Evolutionary conservation across 73 alveolate species (phyloP).

Genomic region (Stentor roeselii): DNA sequence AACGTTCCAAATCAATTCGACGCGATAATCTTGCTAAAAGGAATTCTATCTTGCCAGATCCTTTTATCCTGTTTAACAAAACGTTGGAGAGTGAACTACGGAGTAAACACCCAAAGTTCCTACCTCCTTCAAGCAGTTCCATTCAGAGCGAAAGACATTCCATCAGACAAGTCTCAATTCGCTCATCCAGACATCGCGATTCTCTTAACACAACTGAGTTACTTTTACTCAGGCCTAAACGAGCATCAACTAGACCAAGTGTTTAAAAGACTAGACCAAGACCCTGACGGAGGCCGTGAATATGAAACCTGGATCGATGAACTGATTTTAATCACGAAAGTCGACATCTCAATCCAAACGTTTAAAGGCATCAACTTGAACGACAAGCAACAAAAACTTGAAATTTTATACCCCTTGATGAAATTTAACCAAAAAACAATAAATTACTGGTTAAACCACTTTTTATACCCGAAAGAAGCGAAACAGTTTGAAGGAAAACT

Average conservation of each 20-base stretch:
- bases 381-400: not conserved
- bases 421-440: not conserved
- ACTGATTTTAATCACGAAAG: too few species aligned
- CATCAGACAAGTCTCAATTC: slow-evolving; percentile 26
- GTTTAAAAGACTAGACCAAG: too few species aligned
- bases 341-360: not conserved
- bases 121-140: slow-evolving; percentile 2
- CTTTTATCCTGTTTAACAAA: too few species aligned
- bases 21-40: not conserved
- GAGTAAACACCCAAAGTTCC: not conserved
- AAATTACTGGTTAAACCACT: slow-evolving; percentile 21
- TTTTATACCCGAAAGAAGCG: slow-evolving; percentile 25
- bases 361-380: too few species aligned
- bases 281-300: not conserved
- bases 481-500: slow-evolving; percentile 24
- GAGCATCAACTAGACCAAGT: not conserved
- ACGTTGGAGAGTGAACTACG: not conserved
- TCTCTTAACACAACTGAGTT: slow-evolving; percentile 17
- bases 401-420: not conserved
- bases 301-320: not conserved
- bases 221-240: not conserved
- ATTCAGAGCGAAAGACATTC: slow-evolving; percentile 27
- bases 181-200: slow-evolving; percentile 24
- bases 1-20: too few species aligned
- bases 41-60: not conserved